phyloP scores from a whole-genome alignment of 176 grass and related monocot species.

The Tillandsia leiboldiana region DNA sequence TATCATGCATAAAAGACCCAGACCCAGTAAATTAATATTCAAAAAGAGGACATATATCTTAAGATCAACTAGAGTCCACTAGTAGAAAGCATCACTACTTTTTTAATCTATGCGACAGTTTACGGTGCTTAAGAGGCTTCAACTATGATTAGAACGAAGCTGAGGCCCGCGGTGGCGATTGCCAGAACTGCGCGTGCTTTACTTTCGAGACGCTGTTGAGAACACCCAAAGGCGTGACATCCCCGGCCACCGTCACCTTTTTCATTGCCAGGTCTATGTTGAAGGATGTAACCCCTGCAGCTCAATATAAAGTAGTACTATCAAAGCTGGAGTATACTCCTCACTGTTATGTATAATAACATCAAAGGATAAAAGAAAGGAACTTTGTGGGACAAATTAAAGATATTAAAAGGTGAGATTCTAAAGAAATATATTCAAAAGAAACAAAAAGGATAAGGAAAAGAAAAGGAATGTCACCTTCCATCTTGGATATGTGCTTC shows the following conservation, averaged over 20 bases:
- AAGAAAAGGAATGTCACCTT: slow-evolving; percentile 23
- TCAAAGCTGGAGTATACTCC: background rate
- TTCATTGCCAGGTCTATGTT: slow-evolving; percentile 71
- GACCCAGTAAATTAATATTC: no score
- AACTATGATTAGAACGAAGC: slow-evolving; percentile 29
- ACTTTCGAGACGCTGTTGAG: slow-evolving; percentile 83
- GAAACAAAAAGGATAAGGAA: slow-evolving; percentile 3
- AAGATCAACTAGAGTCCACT: no score
- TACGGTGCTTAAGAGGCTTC: background rate
- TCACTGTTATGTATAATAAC: background rate
- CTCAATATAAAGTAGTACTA: no score
- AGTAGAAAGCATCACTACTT: no score
- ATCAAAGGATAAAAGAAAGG: no score
- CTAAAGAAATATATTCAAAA: background rate
- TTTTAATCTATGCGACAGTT: no score
- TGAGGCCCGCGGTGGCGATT: slow-evolving; percentile 33
- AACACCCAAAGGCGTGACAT: slow-evolving; percentile 75
- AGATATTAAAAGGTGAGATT: no score
- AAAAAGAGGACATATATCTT: no score
- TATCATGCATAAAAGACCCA: no score
- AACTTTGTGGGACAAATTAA: no score
- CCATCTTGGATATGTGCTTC: slow-evolving; percentile 91
- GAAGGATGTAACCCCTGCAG: slow-evolving; percentile 61
- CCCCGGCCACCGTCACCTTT: slow-evolving; percentile 81
- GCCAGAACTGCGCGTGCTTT: slow-evolving; percentile 81